Conservation (phyloP, 2,329 filamentous ascomycete species). For the Clonostachys solani region DNA sequence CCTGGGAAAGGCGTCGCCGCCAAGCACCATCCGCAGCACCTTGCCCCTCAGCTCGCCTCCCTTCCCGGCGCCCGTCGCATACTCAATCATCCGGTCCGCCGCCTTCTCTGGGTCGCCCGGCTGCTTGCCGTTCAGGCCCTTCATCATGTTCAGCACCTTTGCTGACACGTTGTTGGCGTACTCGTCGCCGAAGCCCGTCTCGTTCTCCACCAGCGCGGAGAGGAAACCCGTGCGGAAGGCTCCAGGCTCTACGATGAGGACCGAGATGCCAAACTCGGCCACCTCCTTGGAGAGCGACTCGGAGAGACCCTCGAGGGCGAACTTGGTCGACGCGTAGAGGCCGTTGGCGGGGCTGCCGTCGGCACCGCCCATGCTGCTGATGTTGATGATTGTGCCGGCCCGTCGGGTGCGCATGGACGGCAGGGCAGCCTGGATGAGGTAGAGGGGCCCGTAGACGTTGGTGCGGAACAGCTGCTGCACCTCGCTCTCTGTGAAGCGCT, state of each 20-base stretch:
- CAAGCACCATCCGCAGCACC: slow-evolving; percentile 24
- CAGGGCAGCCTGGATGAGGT: slow-evolving; percentile 39
- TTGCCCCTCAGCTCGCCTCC: slow-evolving; percentile 18
- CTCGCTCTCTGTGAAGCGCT: slow-evolving; percentile 31
- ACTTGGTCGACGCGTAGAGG: slow-evolving; percentile 42
- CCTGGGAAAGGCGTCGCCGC: slow-evolving; percentile 20
- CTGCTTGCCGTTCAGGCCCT: slow-evolving; percentile 22
- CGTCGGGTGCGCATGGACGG: slow-evolving; percentile 36
- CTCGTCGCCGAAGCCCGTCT: slow-evolving; percentile 9
- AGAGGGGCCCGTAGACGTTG: slow-evolving; percentile 44
- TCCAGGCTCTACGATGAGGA: slow-evolving; percentile 42
- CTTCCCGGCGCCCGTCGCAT: slow-evolving; percentile 20
- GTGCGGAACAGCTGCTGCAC: slow-evolving; percentile 34
- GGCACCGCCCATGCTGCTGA: slow-evolving; percentile 39
- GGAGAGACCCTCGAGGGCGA: slow-evolving; percentile 31
- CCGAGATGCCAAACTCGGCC: slow-evolving; percentile 33
- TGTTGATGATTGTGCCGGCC: slow-evolving; percentile 37
- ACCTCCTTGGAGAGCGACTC: slow-evolving; percentile 37
- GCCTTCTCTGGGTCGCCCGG: slow-evolving; percentile 31
- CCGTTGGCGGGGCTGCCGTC: slow-evolving; percentile 27
- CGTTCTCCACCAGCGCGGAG: slow-evolving; percentile 11
- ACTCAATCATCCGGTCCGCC: slow-evolving; percentile 29
- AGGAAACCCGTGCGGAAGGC: slow-evolving; percentile 45
- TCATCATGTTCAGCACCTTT: slow-evolving; percentile 14
- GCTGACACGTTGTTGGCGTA: slow-evolving; percentile 19